These are phyloP conservation scores for Suillus subalutaceus DNA, from an alignment of 768 basidiomycete genomes.

Conservation along the genomic window DNA sequence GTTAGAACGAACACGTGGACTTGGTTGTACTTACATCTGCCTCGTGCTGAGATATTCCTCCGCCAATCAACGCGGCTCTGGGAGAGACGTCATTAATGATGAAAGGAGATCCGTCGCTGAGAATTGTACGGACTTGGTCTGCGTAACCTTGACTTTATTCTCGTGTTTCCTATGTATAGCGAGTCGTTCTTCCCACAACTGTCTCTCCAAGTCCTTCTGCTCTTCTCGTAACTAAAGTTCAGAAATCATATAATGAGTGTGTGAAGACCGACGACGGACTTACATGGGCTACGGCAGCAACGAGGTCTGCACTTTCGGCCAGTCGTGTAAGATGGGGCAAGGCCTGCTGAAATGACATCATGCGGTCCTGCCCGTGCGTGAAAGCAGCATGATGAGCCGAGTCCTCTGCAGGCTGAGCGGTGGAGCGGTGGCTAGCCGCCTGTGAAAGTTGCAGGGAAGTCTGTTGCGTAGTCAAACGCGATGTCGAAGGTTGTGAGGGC, in stretches of 20 bases:
- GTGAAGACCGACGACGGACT: constrained; percentile 14
- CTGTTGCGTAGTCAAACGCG: constrained; percentile 14
- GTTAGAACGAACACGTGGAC: constrained; percentile 12
- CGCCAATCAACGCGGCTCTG: constrained; percentile 72
- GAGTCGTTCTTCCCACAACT: constrained; percentile 68
- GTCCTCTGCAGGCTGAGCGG: constrained; percentile 15
- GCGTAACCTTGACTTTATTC: constrained; percentile 69
- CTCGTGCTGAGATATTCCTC: constrained; percentile 68
- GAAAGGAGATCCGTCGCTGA: not conserved
- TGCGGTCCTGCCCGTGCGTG: constrained; percentile 40
- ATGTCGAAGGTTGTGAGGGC: constrained; percentile 12
- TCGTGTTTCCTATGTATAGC: constrained; percentile 67
- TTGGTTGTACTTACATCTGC: constrained; percentile 31
- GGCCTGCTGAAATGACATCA: constrained; percentile 68
- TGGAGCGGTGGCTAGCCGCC: constrained; percentile 15
- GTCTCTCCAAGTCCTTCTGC: constrained; percentile 69
- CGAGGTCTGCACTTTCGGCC: constrained; percentile 53
- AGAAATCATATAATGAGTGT: constrained; percentile 14
- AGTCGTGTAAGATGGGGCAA: constrained; percentile 67
- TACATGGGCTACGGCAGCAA: constrained; percentile 56
- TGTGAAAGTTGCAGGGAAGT: constrained; percentile 16
- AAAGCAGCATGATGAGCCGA: constrained; percentile 9
- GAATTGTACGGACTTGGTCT: constrained; percentile 55
- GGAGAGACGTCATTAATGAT: constrained; percentile 10
- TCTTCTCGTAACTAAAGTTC: constrained; percentile 63